Percentiles rank a stretch among this genome's conserved stretches.
Conservation (phyloP, 345 rosid species). For the Syzygium grande region DNA sequence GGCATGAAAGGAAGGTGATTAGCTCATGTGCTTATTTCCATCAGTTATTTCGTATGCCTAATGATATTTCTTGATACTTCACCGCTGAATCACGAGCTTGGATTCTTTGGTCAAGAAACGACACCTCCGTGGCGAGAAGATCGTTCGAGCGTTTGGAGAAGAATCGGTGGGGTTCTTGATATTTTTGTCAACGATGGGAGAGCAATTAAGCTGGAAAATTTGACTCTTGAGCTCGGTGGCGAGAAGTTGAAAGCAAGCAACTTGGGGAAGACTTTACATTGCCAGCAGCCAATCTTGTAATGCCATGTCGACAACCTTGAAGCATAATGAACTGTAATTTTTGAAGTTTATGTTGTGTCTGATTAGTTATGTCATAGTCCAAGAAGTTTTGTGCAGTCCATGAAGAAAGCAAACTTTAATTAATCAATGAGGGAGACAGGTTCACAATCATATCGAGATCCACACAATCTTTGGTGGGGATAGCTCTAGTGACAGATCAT, state of each 20-base stretch:
- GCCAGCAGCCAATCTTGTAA: neutral
- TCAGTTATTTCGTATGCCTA: neutral
- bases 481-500: neutral
- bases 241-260: neutral
- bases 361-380: neutral
- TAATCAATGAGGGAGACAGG: neutral
- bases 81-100: neutral
- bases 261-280: neutral
- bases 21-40: too few species aligned
- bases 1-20: neutral
- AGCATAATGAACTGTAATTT: neutral
- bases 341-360: neutral
- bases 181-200: neutral
- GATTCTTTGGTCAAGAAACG: neutral
- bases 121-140: neutral
- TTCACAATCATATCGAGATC: neutral
- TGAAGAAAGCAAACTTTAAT: neutral
- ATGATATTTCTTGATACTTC: neutral
- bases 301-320: neutral
- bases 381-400: neutral
- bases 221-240: neutral
- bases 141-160: neutral
- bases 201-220: neutral
- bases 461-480: slow-evolving; percentile 4
- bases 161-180: neutral